phyloP scores from a whole-genome alignment of 1,139 yeast genomes.

The Yamadazyma spencermartinsiae region DNA sequence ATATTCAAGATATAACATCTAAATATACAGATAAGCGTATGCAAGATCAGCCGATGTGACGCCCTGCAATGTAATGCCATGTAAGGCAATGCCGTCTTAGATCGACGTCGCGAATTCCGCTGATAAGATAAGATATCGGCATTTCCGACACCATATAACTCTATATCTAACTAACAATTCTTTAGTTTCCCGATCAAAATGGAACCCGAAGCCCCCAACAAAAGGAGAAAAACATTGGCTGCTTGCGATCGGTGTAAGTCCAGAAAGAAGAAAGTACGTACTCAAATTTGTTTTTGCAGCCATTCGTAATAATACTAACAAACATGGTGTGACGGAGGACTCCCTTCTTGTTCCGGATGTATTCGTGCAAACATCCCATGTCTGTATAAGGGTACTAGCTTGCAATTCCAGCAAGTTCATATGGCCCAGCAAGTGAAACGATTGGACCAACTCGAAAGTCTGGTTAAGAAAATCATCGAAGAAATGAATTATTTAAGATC shows the following conservation, averaged over 20 bases:
- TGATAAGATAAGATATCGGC: too few species aligned
- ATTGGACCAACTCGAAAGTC: conserved; percentile 8
- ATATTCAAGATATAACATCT: too few species aligned
- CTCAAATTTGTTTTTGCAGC: neutral
- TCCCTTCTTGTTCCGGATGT: neutral
- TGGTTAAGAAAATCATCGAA: conserved; percentile 5
- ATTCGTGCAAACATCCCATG: neutral
- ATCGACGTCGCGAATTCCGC: too few species aligned
- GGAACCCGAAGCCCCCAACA: too few species aligned
- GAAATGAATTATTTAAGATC: conserved; percentile 10
- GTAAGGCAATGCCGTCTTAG: too few species aligned
- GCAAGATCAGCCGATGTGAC: too few species aligned
- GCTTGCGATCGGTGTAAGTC: conserved; percentile 11
- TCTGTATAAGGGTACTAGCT: conserved; percentile 2
- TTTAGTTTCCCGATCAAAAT: too few species aligned
- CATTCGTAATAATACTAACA: neutral
- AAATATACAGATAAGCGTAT: too few species aligned
- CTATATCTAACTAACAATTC: too few species aligned
- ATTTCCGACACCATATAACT: too few species aligned
- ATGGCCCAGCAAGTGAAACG: conserved; percentile 8
- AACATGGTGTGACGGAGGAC: conserved; percentile 1
- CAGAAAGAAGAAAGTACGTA: conserved; percentile 1
- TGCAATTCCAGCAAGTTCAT: conserved; percentile 9
- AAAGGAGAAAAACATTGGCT: neutral
- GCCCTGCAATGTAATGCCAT: too few species aligned